Evolutionary conservation across 2,329 filamentous ascomycete species (phyloP), one percentile per base, ranked within the genome.

Genomic region (Pseudocercospora cruenta): DNA sequence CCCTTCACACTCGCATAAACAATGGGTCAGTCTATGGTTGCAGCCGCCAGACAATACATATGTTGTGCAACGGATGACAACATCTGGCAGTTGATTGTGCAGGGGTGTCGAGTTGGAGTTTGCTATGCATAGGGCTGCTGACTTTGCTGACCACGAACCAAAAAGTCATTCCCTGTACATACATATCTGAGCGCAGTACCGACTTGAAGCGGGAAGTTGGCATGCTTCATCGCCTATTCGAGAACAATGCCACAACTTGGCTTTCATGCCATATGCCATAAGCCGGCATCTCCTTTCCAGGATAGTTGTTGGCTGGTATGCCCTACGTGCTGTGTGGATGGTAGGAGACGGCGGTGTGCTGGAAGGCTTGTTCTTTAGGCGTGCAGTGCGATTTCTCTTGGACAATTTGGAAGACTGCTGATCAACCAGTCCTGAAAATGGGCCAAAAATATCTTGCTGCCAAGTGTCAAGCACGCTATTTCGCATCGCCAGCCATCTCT

Each of bases 111-210:
- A 33, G 53, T 12, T 19, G 54, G 22, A 58, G 28, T 24, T 53
- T n/a, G 12, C 19, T 59, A 24, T 43, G 55, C 55, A 60, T 60
- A 60, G 58, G 58, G 58, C 58, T 60, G 58, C 58, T 47, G 51
- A 55, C 51, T 10, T 33, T 14, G 54, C 54, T 28, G 51, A 55
- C 51, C n/a, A 33, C 53, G 53, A 55, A 31, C 53, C 28, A 33
- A 19, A 33, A 10, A n/a, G 3, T 55, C 21, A 0, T 10, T n/a
- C 24, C 14, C 24, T 55, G 53, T n/a, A 55, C 24, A 14, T 54
- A 54, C 51, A 33, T 55, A 39, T 16, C 2, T n/a, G 31, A 58
- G 28, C 28, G 55, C 55, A 39, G 31, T 36, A 39, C n/a, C 28
- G 19, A 24, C n/a, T 43, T 4, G 24, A 58, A 19, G 31, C n/a